phyloP scores from a whole-genome alignment of 2,329 filamentous ascomycete genomes.

The Alternaria alternata region DNA sequence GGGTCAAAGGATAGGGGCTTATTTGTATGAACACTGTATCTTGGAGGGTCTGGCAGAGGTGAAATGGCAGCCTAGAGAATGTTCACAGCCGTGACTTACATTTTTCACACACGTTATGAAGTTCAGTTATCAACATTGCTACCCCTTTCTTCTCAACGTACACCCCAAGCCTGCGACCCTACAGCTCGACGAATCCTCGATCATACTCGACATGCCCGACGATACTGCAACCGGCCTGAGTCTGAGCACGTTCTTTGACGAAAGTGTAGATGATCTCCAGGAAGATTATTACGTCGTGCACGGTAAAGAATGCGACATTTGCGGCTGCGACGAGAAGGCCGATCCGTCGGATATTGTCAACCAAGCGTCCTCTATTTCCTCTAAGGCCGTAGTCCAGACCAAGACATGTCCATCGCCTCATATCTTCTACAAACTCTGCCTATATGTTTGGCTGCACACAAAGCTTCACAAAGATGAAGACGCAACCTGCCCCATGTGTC shows the following conservation, averaged over 20 bases:
- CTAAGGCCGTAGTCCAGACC: not conserved
- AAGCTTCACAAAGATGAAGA: not conserved
- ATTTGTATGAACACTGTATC: not conserved
- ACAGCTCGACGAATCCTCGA: not conserved
- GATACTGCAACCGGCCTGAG: not conserved
- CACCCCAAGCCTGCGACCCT: not conserved
- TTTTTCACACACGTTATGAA: not conserved
- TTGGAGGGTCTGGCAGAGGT: not conserved
- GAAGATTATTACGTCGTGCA: not conserved
- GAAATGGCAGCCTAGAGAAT: not conserved
- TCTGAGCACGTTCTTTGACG: not conserved
- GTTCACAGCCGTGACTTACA: not conserved
- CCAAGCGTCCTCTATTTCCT: not conserved
- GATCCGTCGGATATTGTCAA: not conserved
- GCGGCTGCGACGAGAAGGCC: not conserved
- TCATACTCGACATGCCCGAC: not conserved
- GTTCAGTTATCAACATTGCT: not conserved
- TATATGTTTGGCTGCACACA: not conserved
- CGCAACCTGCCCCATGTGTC: conserved; percentile 1
- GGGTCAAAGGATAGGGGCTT: too few species aligned
- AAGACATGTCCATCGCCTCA: not conserved
- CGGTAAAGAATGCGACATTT: not conserved
- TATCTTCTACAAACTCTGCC: not conserved
- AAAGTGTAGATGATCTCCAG: not conserved
- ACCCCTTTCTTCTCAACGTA: not conserved